These are phyloP conservation scores for Spiromastix sp. DNA, from an alignment of 2,329 filamentous ascomycete species.

Conservation along the genomic window DNA sequence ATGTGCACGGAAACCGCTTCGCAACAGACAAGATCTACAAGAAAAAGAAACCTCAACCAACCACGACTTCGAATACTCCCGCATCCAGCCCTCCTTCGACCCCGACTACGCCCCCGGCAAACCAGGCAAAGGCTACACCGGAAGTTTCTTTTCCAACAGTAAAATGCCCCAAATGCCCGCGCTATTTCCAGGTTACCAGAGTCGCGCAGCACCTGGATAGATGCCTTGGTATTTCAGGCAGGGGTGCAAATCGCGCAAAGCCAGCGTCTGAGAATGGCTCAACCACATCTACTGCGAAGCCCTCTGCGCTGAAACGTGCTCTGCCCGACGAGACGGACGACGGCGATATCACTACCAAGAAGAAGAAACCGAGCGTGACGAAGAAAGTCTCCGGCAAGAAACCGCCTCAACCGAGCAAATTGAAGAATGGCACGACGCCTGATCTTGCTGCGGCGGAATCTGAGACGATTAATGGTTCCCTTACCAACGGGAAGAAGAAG, in stretches of 20 bases:
- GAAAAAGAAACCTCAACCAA: conserved; percentile 30
- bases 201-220: conserved; percentile 53
- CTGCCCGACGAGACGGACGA: conserved; percentile 33
- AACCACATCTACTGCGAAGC: conserved; percentile 21
- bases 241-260: conserved; percentile 39
- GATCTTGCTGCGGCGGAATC: conserved; percentile 15
- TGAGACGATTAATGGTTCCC: too few species aligned
- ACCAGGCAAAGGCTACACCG: conserved; percentile 23
- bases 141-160: conserved; percentile 31
- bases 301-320: conserved; percentile 26
- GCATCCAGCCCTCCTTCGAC: conserved; percentile 25
- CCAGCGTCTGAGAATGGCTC: conserved; percentile 34
- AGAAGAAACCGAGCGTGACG: conserved; percentile 36
- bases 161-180: conserved; percentile 50
- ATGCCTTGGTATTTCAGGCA: conserved; percentile 47
- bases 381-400: conserved; percentile 20
- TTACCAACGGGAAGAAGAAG: too few species aligned
- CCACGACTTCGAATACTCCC: conserved; percentile 23
- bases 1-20: conserved; percentile 48
- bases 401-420: conserved; percentile 27
- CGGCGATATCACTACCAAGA: conserved; percentile 31
- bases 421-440: conserved; percentile 32
- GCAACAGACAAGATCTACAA: conserved; percentile 36
- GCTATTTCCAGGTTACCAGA: conserved; percentile 50
- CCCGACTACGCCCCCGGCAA: conserved; percentile 14